Evolutionary conservation across 345 rosid genomes (phyloP), one percentile per base, ranked within the genome.

Genomic region (Psidium friedrichsthalianum): DNA sequence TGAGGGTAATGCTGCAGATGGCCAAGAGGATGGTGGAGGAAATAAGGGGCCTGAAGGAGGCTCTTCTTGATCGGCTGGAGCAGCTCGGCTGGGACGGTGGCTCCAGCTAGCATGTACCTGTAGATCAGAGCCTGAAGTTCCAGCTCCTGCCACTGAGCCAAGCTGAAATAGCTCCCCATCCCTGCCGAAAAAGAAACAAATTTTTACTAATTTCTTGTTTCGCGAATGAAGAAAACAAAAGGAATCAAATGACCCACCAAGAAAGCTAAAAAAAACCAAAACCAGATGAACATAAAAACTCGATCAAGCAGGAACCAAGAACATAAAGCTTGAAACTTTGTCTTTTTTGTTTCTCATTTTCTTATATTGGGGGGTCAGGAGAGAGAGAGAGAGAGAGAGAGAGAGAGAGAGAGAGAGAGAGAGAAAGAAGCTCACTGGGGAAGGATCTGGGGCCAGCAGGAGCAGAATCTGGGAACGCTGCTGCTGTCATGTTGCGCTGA

Each of bases 81-180:
- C 24, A 97, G 98, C 88, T 97, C 97, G 55, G 92, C 90, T n/a
- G 99, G 99, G 88, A 97, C 94, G 84, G 94, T 87, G 80, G 94
- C 93, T 82, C 99, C 99, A 84, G 95, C 96, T 83, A 94, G 83
- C 98, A 97, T 96, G 90, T 95, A 96, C 59, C 98, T 94, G 84
- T 94, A 97, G 89, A 97, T 97, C 95, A 95, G 88, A 83, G 98
- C 99, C 89, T 97, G 99, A 52, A 96, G 92, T 90, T 97, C 98
- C 51, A 97, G 95, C 86, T 97, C 99, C 87, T 97, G 99, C 98
- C 96, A 91, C 87, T 96, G 99, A 78, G 90, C 87, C 93, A 89
- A 91, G 92, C 98, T 96, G 82, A 97, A 97, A 89, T 86, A 92
- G 82, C 96, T 92, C 56, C 94, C 94, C 95, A 94, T 92, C 90